phyloP scores from a whole-genome alignment of 2,329 filamentous ascomycete genomes.

The Colletotrichum plurivorum region DNA sequence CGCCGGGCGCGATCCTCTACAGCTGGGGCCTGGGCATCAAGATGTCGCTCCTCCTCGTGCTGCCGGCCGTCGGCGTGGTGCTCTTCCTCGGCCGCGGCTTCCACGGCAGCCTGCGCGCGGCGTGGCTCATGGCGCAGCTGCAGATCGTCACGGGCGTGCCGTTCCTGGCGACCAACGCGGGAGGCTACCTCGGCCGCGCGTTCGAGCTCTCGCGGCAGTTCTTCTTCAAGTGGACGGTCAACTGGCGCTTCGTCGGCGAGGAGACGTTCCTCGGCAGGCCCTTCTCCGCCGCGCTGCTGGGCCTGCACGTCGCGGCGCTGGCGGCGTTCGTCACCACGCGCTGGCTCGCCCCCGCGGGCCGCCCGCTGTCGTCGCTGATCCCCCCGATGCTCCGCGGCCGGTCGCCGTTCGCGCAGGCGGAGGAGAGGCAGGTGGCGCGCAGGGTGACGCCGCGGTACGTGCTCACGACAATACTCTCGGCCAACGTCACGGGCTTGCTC shows the following conservation, averaged over 20 bases:
- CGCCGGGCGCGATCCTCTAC: conserved; percentile 79
- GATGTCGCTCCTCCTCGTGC: conserved; percentile 88
- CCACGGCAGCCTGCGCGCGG: conserved; percentile 75
- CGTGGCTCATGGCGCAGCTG: conserved; percentile 80
- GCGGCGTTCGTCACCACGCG: conserved; percentile 74
- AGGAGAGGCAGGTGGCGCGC: conserved; percentile 70
- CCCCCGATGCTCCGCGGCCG: conserved; percentile 57
- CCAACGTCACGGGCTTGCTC: conserved; percentile 84
- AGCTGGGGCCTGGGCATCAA: conserved; percentile 90
- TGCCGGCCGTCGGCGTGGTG: conserved; percentile 85
- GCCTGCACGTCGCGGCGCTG: conserved; percentile 76
- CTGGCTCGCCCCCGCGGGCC: conserved; percentile 80
- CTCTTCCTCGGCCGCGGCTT: conserved; percentile 82
- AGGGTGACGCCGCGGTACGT: conserved; percentile 80
- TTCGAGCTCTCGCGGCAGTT: conserved; percentile 95
- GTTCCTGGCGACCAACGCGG: conserved; percentile 76
- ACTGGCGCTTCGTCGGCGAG: conserved; percentile 96
- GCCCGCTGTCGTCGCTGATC: conserved; percentile 69
- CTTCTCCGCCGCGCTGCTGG: conserved; percentile 79
- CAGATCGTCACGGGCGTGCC: conserved; percentile 78
- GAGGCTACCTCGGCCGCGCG: conserved; percentile 83
- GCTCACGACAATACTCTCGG: conserved; percentile 81
- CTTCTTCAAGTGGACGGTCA: conserved; percentile 98
- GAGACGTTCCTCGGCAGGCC: conserved; percentile 78
- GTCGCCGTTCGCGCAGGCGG: conserved; percentile 62